phyloP scores from a whole-genome alignment of 1,139 yeast genomes.

The Saccharomycopsis hybrid region DNA sequence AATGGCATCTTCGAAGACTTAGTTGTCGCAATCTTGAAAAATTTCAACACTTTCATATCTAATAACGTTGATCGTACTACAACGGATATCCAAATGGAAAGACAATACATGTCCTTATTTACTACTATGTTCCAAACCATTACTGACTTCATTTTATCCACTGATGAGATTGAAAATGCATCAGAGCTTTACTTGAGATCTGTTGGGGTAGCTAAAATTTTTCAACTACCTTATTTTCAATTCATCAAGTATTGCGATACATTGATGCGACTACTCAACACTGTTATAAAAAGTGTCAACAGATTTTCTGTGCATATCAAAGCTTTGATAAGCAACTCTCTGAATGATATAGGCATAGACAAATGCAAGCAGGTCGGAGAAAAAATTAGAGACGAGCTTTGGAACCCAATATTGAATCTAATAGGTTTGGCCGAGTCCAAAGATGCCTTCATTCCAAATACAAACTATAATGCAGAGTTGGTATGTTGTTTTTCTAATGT shows the following conservation, averaged over 20 bases:
- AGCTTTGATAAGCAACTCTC: neutral
- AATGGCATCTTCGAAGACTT: constrained; percentile 13
- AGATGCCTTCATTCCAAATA: constrained; percentile 1
- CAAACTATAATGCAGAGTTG: constrained; percentile 1
- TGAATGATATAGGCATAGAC: neutral
- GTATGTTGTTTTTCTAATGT: constrained; percentile 7
- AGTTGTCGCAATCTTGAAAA: constrained; percentile 1
- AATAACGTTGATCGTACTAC: neutral
- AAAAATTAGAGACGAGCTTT: neutral
- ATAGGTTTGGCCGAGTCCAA: constrained; percentile 1
- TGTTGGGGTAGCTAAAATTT: constrained; percentile 5
- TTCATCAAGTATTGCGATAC: neutral
- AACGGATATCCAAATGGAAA: constrained; percentile 3
- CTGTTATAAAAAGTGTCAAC: constrained; percentile 2
- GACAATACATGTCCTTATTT: constrained; percentile 1
- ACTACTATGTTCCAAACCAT: neutral
- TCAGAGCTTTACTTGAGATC: neutral
- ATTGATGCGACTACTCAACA: constrained; percentile 3
- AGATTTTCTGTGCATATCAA: neutral
- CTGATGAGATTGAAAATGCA: neutral
- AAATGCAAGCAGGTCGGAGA: neutral
- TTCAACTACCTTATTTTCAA: constrained; percentile 12
- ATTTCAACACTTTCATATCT: constrained; percentile 2
- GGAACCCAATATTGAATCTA: constrained; percentile 11
- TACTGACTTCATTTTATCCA: neutral